Evolutionary conservation across 2,329 filamentous ascomycete species (phyloP), one percentile per base, ranked within the genome.

Genomic region (Cladosporium sp.): DNA sequence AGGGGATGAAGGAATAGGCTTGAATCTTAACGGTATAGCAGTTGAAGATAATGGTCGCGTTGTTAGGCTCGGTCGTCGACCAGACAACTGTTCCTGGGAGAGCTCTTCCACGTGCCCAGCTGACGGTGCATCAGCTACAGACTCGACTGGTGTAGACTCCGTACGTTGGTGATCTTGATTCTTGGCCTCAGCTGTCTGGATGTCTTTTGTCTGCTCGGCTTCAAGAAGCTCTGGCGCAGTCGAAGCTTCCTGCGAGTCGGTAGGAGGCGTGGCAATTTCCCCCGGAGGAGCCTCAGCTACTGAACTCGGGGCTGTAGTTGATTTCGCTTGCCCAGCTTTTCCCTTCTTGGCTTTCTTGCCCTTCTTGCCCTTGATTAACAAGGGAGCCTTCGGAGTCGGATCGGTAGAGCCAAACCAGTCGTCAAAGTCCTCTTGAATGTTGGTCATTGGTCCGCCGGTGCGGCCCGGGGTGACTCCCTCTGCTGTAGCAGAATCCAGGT

Each of bases 1-100:
- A 19, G 68, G 69, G 10, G 68, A 69, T 13, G 50, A 60, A 0
- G 70, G 65, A 10, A 67, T 66, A 19, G 68, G 65, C 5, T 69
- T 67, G 44, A 66, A 72, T 4, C 70, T 63, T 10, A 74, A 49
- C 1, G 71, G 71, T 12, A 74, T 66, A 24, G 71, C 67, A 22
- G 70, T 73, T 3, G 68, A 66, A 8, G 70, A 72, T 12, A 61
- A 58, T 10, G 63, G 61, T n/a, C 65, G 57, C 3, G 62, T 13
- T 7, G 55, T 24, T 8, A 44, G 24, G 37, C 51, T 35, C 34
- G 51, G 28, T 24, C 51, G 24, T 9, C 28, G 39, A 20, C 13
- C 10, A 10, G 36, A 39, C 22, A 45, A 45, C 24, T 45, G 42
- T 15, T 45, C 42, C 17, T 24, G 20, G 12, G 25, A 45, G 4